A percentile compares a stretch with the other conserved stretches of the same genome.
Evolutionary conservation across 441 rosid species (phyloP).

Genomic region (Omphalea diandra): DNA sequence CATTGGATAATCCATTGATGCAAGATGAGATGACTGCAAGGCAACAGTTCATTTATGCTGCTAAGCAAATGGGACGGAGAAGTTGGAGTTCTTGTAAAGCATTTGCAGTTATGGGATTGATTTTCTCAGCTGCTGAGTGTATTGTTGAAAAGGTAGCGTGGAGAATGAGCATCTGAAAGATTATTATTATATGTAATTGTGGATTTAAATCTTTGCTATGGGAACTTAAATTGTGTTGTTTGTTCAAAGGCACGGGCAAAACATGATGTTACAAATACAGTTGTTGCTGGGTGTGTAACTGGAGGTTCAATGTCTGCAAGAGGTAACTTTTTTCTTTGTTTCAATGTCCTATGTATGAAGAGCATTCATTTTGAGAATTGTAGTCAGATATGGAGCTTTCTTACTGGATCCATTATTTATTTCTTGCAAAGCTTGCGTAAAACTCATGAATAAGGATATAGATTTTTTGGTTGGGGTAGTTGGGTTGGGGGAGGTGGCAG

Average conservation of each 20-base stretch:
- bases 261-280: constrained; percentile 77
- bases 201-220: not conserved
- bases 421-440: not conserved
- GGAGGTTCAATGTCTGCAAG: constrained; percentile 83
- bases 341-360: not conserved
- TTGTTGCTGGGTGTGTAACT: constrained; percentile 87
- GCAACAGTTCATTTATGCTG: constrained; percentile 66
- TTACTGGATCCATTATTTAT: not conserved
- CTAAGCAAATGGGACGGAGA: constrained; percentile 82
- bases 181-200: not conserved
- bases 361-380: not conserved
- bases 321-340: constrained; percentile 20
- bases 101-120: constrained; percentile 89
- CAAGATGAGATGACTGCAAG: constrained; percentile 75
- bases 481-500: no score
- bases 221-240: constrained; percentile 2
- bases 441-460: no score
- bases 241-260: constrained; percentile 77
- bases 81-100: constrained; percentile 89
- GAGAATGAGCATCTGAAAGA: not conserved
- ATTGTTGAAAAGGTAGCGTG: constrained; percentile 74
- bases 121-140: constrained; percentile 92
- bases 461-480: no score
- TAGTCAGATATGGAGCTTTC: constrained; percentile 7
- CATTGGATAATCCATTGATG: constrained; percentile 79